phyloP scores from a whole-genome alignment of 2,329 filamentous ascomycete genomes.

The Fusarium sp. region DNA sequence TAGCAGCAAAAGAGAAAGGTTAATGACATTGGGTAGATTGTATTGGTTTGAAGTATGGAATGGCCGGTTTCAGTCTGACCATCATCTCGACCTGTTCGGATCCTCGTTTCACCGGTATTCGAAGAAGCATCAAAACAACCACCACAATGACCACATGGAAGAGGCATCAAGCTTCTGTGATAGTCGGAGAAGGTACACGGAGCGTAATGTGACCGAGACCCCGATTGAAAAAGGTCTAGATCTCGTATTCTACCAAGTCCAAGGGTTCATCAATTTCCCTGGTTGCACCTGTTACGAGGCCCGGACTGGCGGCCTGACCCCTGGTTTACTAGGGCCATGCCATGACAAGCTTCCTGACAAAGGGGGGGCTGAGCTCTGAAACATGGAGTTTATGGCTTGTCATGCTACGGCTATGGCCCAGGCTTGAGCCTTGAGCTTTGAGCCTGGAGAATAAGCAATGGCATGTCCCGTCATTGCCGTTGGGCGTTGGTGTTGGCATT shows the following conservation, averaged over 20 bases:
- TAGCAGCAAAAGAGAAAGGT: not conserved
- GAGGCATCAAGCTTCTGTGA: constrained; percentile 6
- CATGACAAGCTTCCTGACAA: constrained; percentile 9
- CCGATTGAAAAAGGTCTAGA: constrained; percentile 14
- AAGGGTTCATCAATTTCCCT: constrained; percentile 24
- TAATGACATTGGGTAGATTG: constrained; percentile 2
- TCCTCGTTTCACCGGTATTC: not conserved
- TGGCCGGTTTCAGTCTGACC: constrained; percentile 30
- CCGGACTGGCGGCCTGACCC: constrained; percentile 1
- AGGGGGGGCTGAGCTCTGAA: constrained; percentile 37
- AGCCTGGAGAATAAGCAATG: not conserved
- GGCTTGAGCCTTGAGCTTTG: not conserved
- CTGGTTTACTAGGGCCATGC: constrained; percentile 7
- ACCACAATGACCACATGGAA: not conserved
- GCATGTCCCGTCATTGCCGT: constrained; percentile 10
- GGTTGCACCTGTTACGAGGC: constrained; percentile 2
- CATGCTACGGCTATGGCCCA: constrained; percentile 24
- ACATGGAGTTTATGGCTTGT: constrained; percentile 32
- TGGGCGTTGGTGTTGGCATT: not conserved
- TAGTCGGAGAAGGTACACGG: constrained; percentile 11
- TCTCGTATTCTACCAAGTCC: constrained; percentile 19
- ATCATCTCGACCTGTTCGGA: not conserved
- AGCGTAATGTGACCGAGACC: constrained; percentile 16
- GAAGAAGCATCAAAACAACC: not conserved
- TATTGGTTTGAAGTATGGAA: constrained; percentile 29